Evolutionary conservation across 768 basidiomycete species (phyloP).

Genomic region (Lactarius trivialis): DNA sequence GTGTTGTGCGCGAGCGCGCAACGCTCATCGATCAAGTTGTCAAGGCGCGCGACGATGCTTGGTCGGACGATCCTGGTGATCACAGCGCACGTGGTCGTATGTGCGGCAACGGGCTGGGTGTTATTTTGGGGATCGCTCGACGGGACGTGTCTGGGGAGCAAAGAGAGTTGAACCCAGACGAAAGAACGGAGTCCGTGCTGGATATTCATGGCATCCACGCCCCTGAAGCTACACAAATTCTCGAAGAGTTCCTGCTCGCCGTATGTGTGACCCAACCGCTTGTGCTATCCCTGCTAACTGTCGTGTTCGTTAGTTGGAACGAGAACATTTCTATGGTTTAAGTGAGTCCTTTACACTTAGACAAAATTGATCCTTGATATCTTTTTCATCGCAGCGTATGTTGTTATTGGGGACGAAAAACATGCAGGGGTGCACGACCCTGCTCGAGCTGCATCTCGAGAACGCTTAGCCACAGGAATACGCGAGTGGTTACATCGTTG

Average conservation of each 20-base stretch:
- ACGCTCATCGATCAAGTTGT: slow-evolving; percentile 72
- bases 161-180: slow-evolving; percentile 62
- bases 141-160: slow-evolving; percentile 44
- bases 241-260: slow-evolving; percentile 82
- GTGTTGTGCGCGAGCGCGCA: slow-evolving; percentile 78
- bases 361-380: background rate
- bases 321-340: slow-evolving; percentile 81
- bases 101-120: slow-evolving; percentile 78
- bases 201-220: slow-evolving; percentile 94
- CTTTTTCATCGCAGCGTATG: slow-evolving; percentile 49
- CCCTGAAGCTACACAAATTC: slow-evolving; percentile 84
- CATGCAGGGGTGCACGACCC: slow-evolving; percentile 90
- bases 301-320: slow-evolving; percentile 54
- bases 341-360: slow-evolving; percentile 40
- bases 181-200: slow-evolving; percentile 80
- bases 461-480: slow-evolving; percentile 78
- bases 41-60: slow-evolving; percentile 55
- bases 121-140: slow-evolving; percentile 80
- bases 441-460: slow-evolving; percentile 72
- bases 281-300: background rate
- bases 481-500: slow-evolving; percentile 89
- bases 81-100: slow-evolving; percentile 63
- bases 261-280: slow-evolving; percentile 42
- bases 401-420: slow-evolving; percentile 93
- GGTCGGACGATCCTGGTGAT: slow-evolving; percentile 84